A percentile compares a stretch with the other conserved stretches of the same genome.
These are phyloP conservation scores for Mycena latifolia DNA, from an alignment of 768 basidiomycete genomes.

Conservation along the genomic window DNA sequence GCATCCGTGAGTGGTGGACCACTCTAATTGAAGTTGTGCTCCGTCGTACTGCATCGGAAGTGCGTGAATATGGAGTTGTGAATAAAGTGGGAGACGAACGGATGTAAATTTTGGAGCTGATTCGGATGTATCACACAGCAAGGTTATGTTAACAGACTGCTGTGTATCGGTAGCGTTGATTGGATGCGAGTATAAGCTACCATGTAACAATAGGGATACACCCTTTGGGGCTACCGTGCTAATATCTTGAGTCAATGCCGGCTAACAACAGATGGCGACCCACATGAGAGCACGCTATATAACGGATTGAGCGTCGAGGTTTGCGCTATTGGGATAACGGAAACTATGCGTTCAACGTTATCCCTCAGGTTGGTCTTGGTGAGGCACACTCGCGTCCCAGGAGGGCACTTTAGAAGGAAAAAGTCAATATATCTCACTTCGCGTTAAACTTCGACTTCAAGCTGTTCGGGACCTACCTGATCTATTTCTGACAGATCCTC, in stretches of 20 bases:
- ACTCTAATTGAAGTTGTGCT: slow-evolving; percentile 65
- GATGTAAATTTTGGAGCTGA: slow-evolving; percentile 5
- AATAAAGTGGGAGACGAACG: slow-evolving; percentile 4
- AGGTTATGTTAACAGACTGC: slow-evolving; percentile 72
- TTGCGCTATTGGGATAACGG: slow-evolving; percentile 82
- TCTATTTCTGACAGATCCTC: slow-evolving; percentile 66
- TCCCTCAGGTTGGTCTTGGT: slow-evolving; percentile 74
- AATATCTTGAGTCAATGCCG: slow-evolving; percentile 29
- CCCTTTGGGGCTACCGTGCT: slow-evolving; percentile 61
- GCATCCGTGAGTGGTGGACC: slow-evolving; percentile 75
- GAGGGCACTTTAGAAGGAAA: slow-evolving; percentile 66
- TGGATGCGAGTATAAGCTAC: slow-evolving; percentile 69
- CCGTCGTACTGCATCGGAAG: slow-evolving; percentile 61
- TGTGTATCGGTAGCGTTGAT: slow-evolving; percentile 54
- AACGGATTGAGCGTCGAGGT: slow-evolving; percentile 48
- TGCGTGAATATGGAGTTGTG: background rate
- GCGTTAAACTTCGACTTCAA: no score
- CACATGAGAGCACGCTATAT: slow-evolving; percentile 54
- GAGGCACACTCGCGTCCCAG: slow-evolving; percentile 80
- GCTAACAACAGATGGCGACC: slow-evolving; percentile 31
- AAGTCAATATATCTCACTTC: no score
- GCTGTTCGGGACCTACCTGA: slow-evolving; percentile 80
- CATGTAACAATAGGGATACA: slow-evolving; percentile 69
- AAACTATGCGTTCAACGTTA: slow-evolving; percentile 65
- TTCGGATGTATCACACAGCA: slow-evolving; percentile 61